Evolutionary conservation across 768 basidiomycete species (phyloP).

Genomic region (Tulasnella sp.): DNA sequence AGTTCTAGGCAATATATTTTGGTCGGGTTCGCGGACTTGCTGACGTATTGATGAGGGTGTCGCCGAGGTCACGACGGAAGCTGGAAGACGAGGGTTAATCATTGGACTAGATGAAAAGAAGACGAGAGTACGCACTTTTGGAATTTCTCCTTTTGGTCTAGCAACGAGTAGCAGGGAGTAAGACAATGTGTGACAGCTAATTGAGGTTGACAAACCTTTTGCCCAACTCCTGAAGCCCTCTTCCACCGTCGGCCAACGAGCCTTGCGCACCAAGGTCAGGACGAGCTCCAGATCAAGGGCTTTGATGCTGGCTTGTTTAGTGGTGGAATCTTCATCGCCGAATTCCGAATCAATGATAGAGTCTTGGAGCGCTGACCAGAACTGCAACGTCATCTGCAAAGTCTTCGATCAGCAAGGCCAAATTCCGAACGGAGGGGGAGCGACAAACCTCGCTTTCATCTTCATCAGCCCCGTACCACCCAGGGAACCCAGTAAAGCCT

Average conservation of each 20-base stretch:
- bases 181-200: constrained; percentile 9
- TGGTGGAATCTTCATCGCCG: constrained; percentile 39
- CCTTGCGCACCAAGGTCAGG: constrained; percentile 68
- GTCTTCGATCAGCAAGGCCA: not conserved
- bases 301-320: constrained; percentile 55
- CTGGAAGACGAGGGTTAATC: constrained; percentile 45
- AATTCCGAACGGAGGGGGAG: not conserved
- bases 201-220: constrained; percentile 57
- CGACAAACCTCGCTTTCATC: constrained; percentile 70
- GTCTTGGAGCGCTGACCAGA: constrained; percentile 93
- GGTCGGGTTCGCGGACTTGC: constrained; percentile 40
- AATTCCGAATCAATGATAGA: constrained; percentile 50
- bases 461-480: constrained; percentile 80
- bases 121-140: constrained; percentile 59
- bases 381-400: constrained; percentile 67
- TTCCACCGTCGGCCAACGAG: constrained; percentile 63
- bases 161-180: not conserved
- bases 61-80: constrained; percentile 83
- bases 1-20: not conserved
- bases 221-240: constrained; percentile 56
- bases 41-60: constrained; percentile 86
- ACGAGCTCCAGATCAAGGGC: constrained; percentile 81
- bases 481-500: constrained; percentile 71
- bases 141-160: constrained; percentile 80
- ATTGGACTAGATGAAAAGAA: not conserved